Percentiles rank a stretch among this genome's conserved stretches.
Evolutionary conservation across 176 grass and related monocot species (phyloP).

Genomic region (Phyllostachys edulis): DNA sequence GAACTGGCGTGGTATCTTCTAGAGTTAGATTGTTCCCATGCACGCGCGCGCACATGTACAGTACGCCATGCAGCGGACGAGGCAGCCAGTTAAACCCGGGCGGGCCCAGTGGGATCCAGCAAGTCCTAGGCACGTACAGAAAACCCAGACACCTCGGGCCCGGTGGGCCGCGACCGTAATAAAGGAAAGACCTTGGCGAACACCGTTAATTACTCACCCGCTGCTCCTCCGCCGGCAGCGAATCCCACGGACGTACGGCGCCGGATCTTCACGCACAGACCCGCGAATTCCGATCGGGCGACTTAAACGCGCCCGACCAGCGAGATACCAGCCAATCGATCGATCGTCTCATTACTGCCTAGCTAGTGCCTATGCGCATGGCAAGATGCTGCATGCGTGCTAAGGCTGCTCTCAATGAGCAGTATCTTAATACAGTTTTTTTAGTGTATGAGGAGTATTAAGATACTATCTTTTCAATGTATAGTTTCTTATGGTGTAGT

Average conservation of each 20-base stretch:
- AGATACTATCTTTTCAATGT: too few relatives aligned
- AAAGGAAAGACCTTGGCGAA: not conserved
- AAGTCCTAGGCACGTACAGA: not conserved
- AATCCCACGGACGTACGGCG: conserved; percentile 24
- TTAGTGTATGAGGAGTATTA: too few relatives aligned
- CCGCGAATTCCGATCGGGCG: not conserved
- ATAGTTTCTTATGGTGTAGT: too few relatives aligned
- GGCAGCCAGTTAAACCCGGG: not conserved
- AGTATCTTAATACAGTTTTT: too few relatives aligned
- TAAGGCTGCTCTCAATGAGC: too few relatives aligned
- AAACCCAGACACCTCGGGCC: not conserved
- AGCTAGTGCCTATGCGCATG: too few relatives aligned
- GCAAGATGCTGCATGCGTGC: too few relatives aligned
- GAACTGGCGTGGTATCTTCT: not conserved
- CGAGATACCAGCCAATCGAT: not conserved
- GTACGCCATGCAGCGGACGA: not conserved
- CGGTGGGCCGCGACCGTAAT: not conserved
- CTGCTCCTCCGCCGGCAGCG: conserved; percentile 23
- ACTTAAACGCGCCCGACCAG: not conserved
- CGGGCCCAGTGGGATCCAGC: not conserved
- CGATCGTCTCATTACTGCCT: not conserved
- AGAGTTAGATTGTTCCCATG: not conserved
- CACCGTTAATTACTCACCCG: not conserved
- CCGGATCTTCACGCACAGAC: conserved; percentile 8
- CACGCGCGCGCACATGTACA: not conserved